phyloP scores from a whole-genome alignment of 2,329 filamentous ascomycete species.

The Verticillium longisporum region DNA sequence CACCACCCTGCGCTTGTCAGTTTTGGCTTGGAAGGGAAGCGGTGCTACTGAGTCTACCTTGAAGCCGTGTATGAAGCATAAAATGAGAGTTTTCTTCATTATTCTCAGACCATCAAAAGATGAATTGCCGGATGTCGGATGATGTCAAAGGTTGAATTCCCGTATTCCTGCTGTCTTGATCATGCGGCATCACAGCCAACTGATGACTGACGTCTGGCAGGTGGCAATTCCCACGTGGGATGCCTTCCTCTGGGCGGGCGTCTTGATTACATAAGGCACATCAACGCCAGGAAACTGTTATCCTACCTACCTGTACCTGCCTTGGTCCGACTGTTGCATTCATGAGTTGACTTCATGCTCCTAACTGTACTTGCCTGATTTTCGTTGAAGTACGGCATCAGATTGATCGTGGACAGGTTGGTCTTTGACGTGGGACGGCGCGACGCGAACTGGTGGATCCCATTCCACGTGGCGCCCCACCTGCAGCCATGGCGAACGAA shows the following conservation, averaged over 20 bases:
- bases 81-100: constrained; percentile 59
- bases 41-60: constrained; percentile 42
- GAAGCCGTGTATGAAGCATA: constrained; percentile 87
- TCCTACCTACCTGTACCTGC: no score
- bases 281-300: no score
- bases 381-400: no score
- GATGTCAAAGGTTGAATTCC: neutral
- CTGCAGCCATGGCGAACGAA: no score
- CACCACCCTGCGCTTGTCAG: constrained; percentile 51
- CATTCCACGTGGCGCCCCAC: no score
- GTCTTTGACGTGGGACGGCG: no score
- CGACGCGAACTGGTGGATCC: no score
- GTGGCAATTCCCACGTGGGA: neutral
- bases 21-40: neutral
- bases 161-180: neutral
- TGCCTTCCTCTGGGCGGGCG: no score
- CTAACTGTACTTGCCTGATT: no score
- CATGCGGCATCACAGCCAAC: neutral
- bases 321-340: no score
- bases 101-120: neutral
- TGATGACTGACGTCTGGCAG: neutral
- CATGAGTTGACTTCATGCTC: no score
- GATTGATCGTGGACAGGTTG: no score
- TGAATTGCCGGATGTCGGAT: neutral
- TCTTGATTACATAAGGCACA: neutral